A percentile compares a stretch with the other conserved stretches of the same genome.
Conservation (phyloP, 257 asterid genomes). For the Coffea canephora region DNA sequence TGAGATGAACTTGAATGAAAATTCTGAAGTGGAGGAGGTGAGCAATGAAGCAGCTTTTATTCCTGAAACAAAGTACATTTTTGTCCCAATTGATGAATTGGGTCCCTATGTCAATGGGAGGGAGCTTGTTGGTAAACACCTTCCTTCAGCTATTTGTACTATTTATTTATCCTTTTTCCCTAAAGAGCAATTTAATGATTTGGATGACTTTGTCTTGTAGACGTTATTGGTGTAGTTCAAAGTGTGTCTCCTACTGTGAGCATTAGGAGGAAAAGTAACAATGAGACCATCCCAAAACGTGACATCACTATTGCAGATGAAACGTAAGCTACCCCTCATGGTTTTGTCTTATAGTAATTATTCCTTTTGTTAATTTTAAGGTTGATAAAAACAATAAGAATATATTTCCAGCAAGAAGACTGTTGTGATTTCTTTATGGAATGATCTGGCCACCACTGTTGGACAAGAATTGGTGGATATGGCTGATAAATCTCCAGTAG, state of each 20-base stretch:
- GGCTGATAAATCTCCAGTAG: constrained; percentile 82
- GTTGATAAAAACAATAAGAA: neutral
- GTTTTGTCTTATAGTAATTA: neutral
- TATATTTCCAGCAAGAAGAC: constrained; percentile 65
- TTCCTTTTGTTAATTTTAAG: neutral
- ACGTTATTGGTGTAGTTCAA: constrained; percentile 85
- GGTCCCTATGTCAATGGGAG: constrained; percentile 86
- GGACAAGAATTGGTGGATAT: constrained; percentile 66
- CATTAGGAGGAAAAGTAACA: constrained; percentile 74
- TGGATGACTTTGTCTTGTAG: constrained; percentile 31
- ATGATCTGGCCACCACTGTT: constrained; percentile 37
- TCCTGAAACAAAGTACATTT: constrained; percentile 70
- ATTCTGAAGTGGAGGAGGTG: constrained; percentile 81
- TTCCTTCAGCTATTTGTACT: neutral
- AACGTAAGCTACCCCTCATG: constrained; percentile 43
- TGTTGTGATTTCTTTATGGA: constrained; percentile 45
- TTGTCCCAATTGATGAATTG: constrained; percentile 81
- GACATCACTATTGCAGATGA: constrained; percentile 91
- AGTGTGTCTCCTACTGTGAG: constrained; percentile 72
- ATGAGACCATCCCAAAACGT: constrained; percentile 79
- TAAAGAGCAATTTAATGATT: constrained; percentile 6
- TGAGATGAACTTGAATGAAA: constrained; percentile 86
- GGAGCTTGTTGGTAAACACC: constrained; percentile 79
- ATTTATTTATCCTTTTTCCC: neutral
- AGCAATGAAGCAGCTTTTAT: constrained; percentile 58